Percentiles rank a stretch among this genome's conserved stretches.
Evolutionary conservation across 2,329 filamentous ascomycete genomes (phyloP).

Genomic region (Arthrobotrys sinensis): DNA sequence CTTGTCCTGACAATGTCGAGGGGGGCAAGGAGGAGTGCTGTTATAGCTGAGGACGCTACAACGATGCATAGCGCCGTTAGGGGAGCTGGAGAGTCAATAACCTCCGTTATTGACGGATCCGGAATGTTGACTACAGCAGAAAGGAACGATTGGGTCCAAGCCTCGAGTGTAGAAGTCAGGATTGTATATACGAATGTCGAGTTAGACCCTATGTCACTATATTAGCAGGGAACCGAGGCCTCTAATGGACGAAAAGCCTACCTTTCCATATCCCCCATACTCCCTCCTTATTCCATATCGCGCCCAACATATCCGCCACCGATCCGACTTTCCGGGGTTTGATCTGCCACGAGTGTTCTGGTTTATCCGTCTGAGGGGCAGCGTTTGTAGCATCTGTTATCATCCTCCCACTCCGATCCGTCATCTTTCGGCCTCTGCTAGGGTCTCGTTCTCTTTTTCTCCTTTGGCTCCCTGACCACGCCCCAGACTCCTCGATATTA

Average conservation of each 20-base stretch:
- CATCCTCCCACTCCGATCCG: conserved; percentile 70
- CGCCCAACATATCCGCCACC: conserved; percentile 79
- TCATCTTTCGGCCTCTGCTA: conserved; percentile 65
- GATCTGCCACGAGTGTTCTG: conserved; percentile 84
- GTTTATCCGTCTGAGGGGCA: conserved; percentile 75
- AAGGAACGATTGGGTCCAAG: conserved; percentile 91
- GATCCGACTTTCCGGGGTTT: conserved; percentile 67
- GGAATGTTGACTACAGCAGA: conserved; percentile 91
- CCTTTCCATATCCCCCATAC: conserved; percentile 94
- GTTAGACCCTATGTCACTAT: conserved; percentile 75
- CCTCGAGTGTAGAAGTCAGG: conserved; percentile 87
- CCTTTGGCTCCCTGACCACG: conserved; percentile 65
- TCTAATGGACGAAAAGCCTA: conserved; percentile 11
- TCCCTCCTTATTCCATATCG: conserved; percentile 90
- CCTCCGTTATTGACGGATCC: conserved; percentile 82
- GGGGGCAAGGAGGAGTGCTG: conserved; percentile 85
- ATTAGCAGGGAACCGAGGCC: neutral
- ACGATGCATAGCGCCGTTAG: conserved; percentile 83
- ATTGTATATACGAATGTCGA: conserved; percentile 92
- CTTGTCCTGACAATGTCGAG: conserved; percentile 91
- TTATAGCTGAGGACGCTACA: conserved; percentile 76
- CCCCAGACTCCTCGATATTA: conserved; percentile 63
- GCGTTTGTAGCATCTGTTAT: conserved; percentile 66
- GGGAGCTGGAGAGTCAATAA: conserved; percentile 86
- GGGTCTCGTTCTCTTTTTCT: conserved; percentile 57